phyloP scores from a whole-genome alignment of 768 basidiomycete species.

The Stropharia rugosoannulata region DNA sequence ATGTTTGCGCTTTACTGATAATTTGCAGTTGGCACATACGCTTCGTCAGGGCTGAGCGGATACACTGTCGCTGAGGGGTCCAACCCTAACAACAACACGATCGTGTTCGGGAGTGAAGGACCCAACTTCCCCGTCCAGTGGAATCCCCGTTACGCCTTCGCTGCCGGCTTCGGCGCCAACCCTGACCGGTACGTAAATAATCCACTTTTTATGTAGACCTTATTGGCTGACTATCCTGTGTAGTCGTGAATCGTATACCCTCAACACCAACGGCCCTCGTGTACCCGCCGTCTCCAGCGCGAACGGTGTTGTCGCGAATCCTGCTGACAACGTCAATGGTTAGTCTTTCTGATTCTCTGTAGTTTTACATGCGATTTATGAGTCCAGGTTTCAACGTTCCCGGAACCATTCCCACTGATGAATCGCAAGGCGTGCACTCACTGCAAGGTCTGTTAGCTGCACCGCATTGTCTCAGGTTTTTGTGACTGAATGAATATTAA shows the following conservation, averaged over 20 bases:
- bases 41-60: conserved; percentile 37
- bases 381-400: conserved; percentile 31
- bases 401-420: conserved; percentile 33
- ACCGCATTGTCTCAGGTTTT: background rate
- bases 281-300: conserved; percentile 28
- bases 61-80: conserved; percentile 38
- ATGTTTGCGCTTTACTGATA: background rate
- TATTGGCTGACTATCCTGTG: background rate
- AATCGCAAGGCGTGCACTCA: conserved; percentile 42
- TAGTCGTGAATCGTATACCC: conserved; percentile 35
- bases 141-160: conserved; percentile 41
- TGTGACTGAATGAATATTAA: background rate
- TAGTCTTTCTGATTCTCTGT: conserved; percentile 1
- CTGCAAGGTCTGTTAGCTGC: conserved; percentile 27
- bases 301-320: conserved; percentile 31
- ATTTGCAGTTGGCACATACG: conserved; percentile 34
- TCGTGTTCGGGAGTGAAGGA: conserved; percentile 37
- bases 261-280: conserved; percentile 36
- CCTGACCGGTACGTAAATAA: conserved; percentile 35
- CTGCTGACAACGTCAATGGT: conserved; percentile 32
- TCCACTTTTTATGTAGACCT: background rate
- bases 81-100: conserved; percentile 36
- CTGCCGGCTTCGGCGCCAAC: conserved; percentile 41
- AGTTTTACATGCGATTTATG: background rate
- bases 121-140: conserved; percentile 46